Conservation (phyloP, 1,284 basidiomycete genomes). For the Takashimella koratensis region DNA sequence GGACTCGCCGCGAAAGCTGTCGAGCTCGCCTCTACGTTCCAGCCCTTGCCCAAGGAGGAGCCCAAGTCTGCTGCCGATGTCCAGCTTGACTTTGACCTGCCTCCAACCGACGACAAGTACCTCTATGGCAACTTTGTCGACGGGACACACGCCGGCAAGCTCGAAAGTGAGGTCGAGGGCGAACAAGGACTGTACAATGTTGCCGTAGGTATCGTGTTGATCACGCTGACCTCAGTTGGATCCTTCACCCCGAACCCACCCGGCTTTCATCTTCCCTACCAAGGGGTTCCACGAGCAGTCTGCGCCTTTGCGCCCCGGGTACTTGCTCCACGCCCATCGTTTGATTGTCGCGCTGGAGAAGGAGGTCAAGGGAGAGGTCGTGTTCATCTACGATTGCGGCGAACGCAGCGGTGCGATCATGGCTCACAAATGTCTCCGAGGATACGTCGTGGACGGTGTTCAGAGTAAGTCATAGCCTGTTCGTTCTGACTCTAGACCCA, state of each 20-base stretch:
- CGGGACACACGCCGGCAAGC: not conserved
- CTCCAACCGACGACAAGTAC: not conserved
- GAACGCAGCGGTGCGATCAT: conserved; percentile 4
- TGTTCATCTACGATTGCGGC: conserved; percentile 10
- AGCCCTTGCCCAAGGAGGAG: not conserved
- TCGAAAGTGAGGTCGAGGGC: conserved; percentile 3
- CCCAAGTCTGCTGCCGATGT: not conserved
- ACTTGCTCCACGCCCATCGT: conserved; percentile 8
- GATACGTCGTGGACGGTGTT: not conserved
- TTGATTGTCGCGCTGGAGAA: conserved; percentile 5
- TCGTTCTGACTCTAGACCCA: not conserved
- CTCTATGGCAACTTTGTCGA: conserved; percentile 4
- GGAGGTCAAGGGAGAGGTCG: not conserved
- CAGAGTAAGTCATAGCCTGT: not conserved
- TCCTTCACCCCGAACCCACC: not conserved
- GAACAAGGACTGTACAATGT: conserved; percentile 6
- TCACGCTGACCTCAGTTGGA: not conserved
- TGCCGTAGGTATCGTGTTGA: conserved; percentile 1
- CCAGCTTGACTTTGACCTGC: not conserved
- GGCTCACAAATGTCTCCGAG: conserved; percentile 9
- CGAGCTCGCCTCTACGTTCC: not conserved
- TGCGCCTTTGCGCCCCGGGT: conserved; percentile 5
- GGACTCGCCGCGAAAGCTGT: not conserved
- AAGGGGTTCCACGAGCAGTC: conserved; percentile 9
- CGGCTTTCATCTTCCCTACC: conserved; percentile 1